phyloP scores from a whole-genome alignment of 192 early-diverging fungal genomes.

The Anaeromyces robustus region DNA sequence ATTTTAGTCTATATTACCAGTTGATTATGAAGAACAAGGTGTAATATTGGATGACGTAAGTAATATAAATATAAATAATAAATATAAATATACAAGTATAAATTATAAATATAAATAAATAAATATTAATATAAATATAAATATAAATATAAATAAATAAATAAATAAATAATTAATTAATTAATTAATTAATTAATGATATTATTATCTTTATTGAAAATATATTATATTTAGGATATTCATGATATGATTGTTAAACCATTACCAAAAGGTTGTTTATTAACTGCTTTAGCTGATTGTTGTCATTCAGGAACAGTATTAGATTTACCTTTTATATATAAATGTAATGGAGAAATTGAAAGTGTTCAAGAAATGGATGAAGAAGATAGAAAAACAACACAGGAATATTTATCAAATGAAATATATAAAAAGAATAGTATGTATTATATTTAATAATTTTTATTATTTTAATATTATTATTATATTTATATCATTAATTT shows the following conservation, averaged over 20 bases:
- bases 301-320: slow-evolving; percentile 4
- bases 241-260: not conserved
- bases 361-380: not conserved
- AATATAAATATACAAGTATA: no score
- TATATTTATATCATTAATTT: no score
- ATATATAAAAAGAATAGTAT: not conserved
- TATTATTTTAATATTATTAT: no score
- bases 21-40: slow-evolving; percentile 4
- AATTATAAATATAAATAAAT: no score
- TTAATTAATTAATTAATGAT: no score
- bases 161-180: no score
- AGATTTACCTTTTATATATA: slow-evolving; percentile 7
- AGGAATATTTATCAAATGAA: not conserved
- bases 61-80: no score
- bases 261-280: not conserved
- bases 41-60: slow-evolving; percentile 2
- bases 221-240: not conserved
- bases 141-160: no score
- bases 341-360: slow-evolving; percentile 44
- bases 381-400: not conserved
- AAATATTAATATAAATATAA: no score
- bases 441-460: no score
- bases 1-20: not conserved
- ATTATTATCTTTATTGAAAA: no score
- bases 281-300: slow-evolving; percentile 4